Evolutionary conservation across 768 basidiomycete species (phyloP).

Genomic region (Daedaleopsis sinensis): DNA sequence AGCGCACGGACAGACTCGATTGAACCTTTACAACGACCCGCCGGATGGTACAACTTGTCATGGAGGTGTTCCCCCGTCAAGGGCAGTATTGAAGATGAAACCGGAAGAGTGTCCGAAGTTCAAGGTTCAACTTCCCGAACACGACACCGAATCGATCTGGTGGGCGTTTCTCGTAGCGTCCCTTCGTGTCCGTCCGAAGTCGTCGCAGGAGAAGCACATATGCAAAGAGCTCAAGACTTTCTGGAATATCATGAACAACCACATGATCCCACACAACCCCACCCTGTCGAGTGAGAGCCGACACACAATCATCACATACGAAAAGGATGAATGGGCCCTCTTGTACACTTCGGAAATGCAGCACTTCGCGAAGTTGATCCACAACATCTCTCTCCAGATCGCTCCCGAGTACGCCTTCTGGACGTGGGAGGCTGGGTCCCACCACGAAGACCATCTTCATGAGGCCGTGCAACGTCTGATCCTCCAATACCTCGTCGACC

Average conservation of each 20-base stretch:
- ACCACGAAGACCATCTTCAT: constrained; percentile 12
- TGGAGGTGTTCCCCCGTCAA: no score
- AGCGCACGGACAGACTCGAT: constrained; percentile 7
- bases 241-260: neutral
- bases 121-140: neutral
- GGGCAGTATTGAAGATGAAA: no score
- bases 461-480: constrained; percentile 18
- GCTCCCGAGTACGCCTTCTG: constrained; percentile 10
- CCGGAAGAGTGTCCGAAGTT: neutral
- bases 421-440: neutral
- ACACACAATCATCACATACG: no score
- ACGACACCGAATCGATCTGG: constrained; percentile 18
- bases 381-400: constrained; percentile 11
- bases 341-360: neutral
- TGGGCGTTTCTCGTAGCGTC: constrained; percentile 9
- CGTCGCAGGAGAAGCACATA: neutral
- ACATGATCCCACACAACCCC: neutral
- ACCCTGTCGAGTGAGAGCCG: no score
- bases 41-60: neutral
- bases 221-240: neutral
- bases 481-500: constrained; percentile 15
- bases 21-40: constrained; percentile 14
- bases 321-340: neutral
- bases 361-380: constrained; percentile 1
- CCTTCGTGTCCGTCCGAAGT: constrained; percentile 1